These are phyloP conservation scores for Allium fistulosum DNA, from an alignment of 106 monocot genomes.

Conservation along the genomic window DNA sequence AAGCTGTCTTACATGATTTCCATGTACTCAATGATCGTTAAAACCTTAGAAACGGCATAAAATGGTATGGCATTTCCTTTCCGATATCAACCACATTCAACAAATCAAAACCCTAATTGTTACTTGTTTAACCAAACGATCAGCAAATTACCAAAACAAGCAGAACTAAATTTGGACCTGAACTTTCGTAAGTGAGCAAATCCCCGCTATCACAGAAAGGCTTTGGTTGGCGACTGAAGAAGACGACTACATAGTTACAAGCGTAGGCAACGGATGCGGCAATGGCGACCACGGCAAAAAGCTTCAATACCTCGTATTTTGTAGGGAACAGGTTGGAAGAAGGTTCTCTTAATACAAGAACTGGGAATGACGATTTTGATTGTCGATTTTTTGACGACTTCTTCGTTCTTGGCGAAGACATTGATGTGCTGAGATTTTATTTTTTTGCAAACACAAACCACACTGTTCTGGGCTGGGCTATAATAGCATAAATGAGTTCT, in stretches of 20 bases:
- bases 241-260: conserved; percentile 27
- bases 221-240: conserved; percentile 33
- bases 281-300: conserved; percentile 57
- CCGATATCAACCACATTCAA: neutral
- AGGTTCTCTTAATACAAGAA: neutral
- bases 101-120: neutral
- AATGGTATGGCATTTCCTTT: no score
- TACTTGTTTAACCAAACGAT: neutral
- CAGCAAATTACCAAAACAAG: neutral
- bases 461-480: no score
- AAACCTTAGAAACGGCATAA: no score
- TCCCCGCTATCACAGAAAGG: conserved; percentile 72
- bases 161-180: conserved; percentile 10
- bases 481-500: no score
- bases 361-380: neutral
- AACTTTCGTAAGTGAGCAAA: neutral
- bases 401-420: conserved; percentile 5
- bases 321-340: conserved; percentile 51
- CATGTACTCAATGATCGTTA: no score
- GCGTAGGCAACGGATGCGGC: conserved; percentile 58
- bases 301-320: conserved; percentile 37
- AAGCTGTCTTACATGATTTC: no score
- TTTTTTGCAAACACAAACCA: no score
- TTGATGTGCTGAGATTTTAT: neutral
- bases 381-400: neutral